Conservation (phyloP, 345 rosid genomes). For the Durio zibethinus region DNA sequence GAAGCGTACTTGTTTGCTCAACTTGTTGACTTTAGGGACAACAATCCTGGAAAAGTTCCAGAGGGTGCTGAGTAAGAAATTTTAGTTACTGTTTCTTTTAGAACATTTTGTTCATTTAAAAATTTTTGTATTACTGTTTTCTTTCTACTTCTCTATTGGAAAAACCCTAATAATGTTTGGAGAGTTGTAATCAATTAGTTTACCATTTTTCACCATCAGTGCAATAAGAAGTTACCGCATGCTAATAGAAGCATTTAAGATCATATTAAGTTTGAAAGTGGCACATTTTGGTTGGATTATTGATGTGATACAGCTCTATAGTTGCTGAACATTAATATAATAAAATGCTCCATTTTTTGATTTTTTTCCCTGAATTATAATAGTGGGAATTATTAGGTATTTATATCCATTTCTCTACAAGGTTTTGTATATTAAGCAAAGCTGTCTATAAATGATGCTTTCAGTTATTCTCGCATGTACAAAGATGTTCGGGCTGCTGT, state of each 20-base stretch:
- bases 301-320: background rate
- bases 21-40: slow-evolving; percentile 87
- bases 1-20: slow-evolving; percentile 97
- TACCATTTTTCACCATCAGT: background rate
- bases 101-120: background rate
- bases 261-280: background rate
- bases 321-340: background rate
- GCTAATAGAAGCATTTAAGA: background rate
- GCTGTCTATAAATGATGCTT: slow-evolving; percentile 9
- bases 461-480: slow-evolving; percentile 78
- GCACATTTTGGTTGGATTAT: background rate
- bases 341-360: background rate
- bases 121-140: background rate
- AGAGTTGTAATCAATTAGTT: background rate
- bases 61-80: slow-evolving; percentile 62
- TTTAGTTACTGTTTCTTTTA: background rate
- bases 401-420: background rate
- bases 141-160: background rate
- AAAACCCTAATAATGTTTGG: background rate
- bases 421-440: background rate
- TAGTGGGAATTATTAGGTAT: background rate
- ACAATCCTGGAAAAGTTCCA: slow-evolving; percentile 64
- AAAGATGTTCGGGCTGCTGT: slow-evolving; percentile 95
- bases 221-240: background rate
- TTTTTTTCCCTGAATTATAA: background rate